These are phyloP conservation scores for Linaria vulgaris DNA, from an alignment of 257 asterid species.

Conservation along the genomic window DNA sequence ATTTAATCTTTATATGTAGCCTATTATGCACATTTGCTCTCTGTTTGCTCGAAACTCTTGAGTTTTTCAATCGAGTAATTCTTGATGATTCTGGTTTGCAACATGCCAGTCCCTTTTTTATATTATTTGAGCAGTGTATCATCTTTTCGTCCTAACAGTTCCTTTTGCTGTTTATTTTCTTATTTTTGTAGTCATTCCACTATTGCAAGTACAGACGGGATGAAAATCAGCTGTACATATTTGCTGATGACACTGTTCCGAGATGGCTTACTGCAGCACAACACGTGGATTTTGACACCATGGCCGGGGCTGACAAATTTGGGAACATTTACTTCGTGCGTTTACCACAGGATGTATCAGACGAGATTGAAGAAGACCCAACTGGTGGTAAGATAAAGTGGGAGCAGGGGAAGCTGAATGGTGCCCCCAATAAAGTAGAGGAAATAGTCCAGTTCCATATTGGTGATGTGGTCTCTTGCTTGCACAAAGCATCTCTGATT, in stretches of 20 bases:
- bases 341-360: constrained; percentile 92
- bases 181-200: constrained; percentile 83
- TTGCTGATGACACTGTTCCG: constrained; percentile 98
- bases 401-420: constrained; percentile 98
- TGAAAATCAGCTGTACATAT: constrained; percentile 93
- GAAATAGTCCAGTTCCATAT: constrained; percentile 95
- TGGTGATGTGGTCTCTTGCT: constrained; percentile 85
- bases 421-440: constrained; percentile 98
- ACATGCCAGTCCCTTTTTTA: not conserved
- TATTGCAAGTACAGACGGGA: constrained; percentile 98
- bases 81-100: constrained; percentile 5
- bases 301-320: constrained; percentile 97
- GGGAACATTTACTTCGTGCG: constrained; percentile 95
- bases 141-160: constrained; percentile 9
- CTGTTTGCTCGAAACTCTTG: not conserved
- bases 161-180: constrained; percentile 2
- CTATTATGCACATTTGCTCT: not conserved
- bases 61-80: not conserved
- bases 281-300: constrained; percentile 90
- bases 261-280: constrained; percentile 93
- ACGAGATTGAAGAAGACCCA: constrained; percentile 98
- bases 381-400: constrained; percentile 99
- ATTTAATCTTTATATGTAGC: not conserved
- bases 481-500: constrained; percentile 88
- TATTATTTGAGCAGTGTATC: not conserved